These are phyloP conservation scores for Citrullus mucosospermus DNA, from an alignment of 306 rosid species.

Conservation along the genomic window DNA sequence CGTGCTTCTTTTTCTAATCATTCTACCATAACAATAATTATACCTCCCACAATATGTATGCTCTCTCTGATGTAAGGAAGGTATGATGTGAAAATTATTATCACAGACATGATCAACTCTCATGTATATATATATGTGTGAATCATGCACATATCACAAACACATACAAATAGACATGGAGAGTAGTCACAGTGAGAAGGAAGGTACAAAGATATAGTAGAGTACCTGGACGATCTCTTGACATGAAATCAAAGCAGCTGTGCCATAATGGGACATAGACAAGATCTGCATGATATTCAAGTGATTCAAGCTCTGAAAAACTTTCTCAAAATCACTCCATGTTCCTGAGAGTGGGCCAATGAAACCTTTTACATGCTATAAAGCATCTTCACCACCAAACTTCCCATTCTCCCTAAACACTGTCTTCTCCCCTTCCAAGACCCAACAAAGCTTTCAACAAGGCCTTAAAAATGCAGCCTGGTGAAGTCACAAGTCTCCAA, in stretches of 20 bases:
- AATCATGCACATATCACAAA: constrained; percentile 1
- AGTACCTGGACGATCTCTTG: constrained; percentile 4
- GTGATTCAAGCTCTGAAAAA: constrained; percentile 4
- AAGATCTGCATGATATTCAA: constrained; percentile 8
- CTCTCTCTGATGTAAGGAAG: constrained; percentile 9
- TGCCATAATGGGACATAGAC: constrained; percentile 6
- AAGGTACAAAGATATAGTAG: neutral
- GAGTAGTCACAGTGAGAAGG: neutral
- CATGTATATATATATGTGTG: neutral
- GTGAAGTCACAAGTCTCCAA: constrained; percentile 40
- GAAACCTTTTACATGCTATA: constrained; percentile 2
- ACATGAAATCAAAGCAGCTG: neutral
- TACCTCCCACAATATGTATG: constrained; percentile 1
- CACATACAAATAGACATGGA: neutral
- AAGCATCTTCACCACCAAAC: constrained; percentile 11
- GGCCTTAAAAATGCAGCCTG: constrained; percentile 45
- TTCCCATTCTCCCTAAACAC: constrained; percentile 4
- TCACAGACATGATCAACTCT: neutral
- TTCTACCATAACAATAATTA: constrained; percentile 4
- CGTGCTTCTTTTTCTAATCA: constrained; percentile 2
- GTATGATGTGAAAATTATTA: constrained; percentile 4
- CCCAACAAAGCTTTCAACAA: constrained; percentile 2
- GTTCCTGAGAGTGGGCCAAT: constrained; percentile 8
- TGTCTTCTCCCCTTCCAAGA: neutral
- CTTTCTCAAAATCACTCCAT: constrained; percentile 10